Base-by-base conservation (phyloP, 768 basidiomycete genomes). In the Xanthoconium purpureum region DNA sequence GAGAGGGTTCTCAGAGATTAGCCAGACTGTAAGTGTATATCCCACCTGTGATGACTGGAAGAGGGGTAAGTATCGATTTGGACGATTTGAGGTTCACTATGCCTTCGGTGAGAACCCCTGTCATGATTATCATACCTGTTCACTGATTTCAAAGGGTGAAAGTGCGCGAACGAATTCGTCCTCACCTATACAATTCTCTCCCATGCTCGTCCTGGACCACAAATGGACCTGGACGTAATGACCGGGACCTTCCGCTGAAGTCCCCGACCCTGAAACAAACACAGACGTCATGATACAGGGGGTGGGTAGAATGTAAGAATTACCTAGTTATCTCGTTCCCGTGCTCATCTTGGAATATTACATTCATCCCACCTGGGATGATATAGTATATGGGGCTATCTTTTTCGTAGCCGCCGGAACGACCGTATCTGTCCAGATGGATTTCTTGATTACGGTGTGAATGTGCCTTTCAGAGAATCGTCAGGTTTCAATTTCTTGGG, bases 321-420 rank as follows among this genome's bases (percentile, higher is more conserved):
- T 71, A 83, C 86, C 86, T 81, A 3, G 81, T 80, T 28, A 87
- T 81, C 62, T 84, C 84, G 52, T 81, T 79, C 20, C 87, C 87
- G 18, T 76, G 69, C 60, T 83, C 80, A 62, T 88, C 87, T 66
- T 84, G 78, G 62, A 89, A 88, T 45, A 88, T 78, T 6, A 88
- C 82, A 55, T 83, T 79, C 57, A 82, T 73, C 20, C 85, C 87
- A 17, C 76, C 77, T 37, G 88, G 87, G 47, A 88, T 78, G 60
- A 89, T 80, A 60, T 88, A 89, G 65, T 76, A 77, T 73, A 75
- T 61, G 68, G 81, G 58, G 58, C 61, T 59, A 8, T 63, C 66
- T 42, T 64, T 62, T 15, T 64, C 49, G 57, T 66, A 43, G 42
- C 63, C 51, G n/a, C 42, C 13, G 12, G 57, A 8, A 44, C 58